Conservation (phyloP, 2,329 filamentous ascomycete genomes). For the Coleophoma eucalyptorum region DNA sequence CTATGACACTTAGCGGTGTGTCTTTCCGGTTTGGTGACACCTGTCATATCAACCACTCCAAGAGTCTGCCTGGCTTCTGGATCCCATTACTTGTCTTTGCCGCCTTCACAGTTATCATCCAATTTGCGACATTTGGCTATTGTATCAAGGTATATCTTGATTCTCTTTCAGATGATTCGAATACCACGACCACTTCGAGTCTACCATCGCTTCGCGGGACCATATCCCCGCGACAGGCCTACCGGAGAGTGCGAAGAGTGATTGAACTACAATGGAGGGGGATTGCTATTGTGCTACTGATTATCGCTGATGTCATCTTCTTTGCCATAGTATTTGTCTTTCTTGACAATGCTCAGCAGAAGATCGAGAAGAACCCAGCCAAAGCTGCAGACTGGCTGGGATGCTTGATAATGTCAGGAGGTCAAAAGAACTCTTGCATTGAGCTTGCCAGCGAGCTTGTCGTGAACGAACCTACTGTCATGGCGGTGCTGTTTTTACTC, state of each 20-base stretch:
- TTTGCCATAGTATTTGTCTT: conserved; percentile 90
- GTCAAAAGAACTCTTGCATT: conserved; percentile 65
- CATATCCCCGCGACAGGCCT: conserved; percentile 81
- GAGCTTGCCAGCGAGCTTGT: conserved; percentile 56
- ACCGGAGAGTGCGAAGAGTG: conserved; percentile 80
- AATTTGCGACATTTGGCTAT: conserved; percentile 83
- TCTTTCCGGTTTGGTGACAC: conserved; percentile 88
- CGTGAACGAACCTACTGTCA: conserved; percentile 71
- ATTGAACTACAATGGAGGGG: conserved; percentile 93
- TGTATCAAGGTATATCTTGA: conserved; percentile 93
- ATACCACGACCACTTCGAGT: conserved; percentile 66
- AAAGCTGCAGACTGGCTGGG: conserved; percentile 62
- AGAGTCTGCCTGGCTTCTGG: conserved; percentile 85
- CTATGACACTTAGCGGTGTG: conserved; percentile 81
- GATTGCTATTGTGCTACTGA: conserved; percentile 84
- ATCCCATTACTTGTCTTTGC: conserved; percentile 80
- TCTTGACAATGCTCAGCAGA: conserved; percentile 61
- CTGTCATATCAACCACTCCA: conserved; percentile 88
- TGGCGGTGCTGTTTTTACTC: conserved; percentile 78
- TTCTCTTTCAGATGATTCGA: conserved; percentile 70
- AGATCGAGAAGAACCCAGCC: conserved; percentile 24
- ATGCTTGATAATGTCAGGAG: conserved; percentile 60
- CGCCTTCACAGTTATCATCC: conserved; percentile 71
- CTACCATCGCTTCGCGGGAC: conserved; percentile 67
- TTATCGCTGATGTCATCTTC: conserved; percentile 88